Conservation (phyloP, 31 red algal genomes). For the Asparagopsis taxiformis region DNA sequence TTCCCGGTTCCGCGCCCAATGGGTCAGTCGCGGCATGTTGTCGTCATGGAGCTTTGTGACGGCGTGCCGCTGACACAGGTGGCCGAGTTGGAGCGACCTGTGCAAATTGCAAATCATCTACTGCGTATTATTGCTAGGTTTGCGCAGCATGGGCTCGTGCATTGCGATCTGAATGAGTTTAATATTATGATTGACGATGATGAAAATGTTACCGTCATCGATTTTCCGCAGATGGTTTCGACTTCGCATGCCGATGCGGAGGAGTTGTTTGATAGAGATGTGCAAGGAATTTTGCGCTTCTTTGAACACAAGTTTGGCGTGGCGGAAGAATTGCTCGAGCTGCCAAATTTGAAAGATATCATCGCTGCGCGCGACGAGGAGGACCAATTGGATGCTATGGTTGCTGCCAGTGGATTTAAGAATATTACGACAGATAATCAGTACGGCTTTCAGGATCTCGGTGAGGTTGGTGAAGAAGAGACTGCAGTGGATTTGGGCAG, state of each 20-base stretch:
- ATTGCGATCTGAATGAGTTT: conserved; percentile 98
- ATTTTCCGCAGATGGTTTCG: conserved; percentile 97
- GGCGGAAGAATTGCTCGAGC: conserved; percentile 15
- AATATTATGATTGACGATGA: conserved; percentile 87
- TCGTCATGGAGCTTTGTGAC: conserved; percentile 82
- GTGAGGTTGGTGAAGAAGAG: conserved; percentile 13
- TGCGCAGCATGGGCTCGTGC: conserved; percentile 74
- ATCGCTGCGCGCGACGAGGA: conserved; percentile 8
- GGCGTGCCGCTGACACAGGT: conserved; percentile 72
- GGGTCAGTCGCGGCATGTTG: conserved; percentile 83
- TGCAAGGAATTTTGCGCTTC: conserved; percentile 54
- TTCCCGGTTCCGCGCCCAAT: conserved; percentile 89
- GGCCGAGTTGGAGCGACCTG: conserved; percentile 33
- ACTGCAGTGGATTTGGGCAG: conserved; percentile 1
- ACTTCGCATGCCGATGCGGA: conserved; percentile 70
- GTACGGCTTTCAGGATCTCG: conserved; percentile 39
- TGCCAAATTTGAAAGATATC: conserved; percentile 25
- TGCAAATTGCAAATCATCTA: conserved; percentile 31
- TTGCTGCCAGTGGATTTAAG: conserved; percentile 76
- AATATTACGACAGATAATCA: conserved; percentile 16
- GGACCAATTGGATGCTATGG: conserved; percentile 61
- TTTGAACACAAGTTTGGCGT: conserved; percentile 83
- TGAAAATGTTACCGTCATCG: conserved; percentile 77
- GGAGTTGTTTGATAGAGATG: conserved; percentile 71
- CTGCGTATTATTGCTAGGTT: conserved; percentile 44